These are phyloP conservation scores for Herpetomonas muscarum DNA, from an alignment of 208 protist genomes.

Conservation along the genomic window DNA sequence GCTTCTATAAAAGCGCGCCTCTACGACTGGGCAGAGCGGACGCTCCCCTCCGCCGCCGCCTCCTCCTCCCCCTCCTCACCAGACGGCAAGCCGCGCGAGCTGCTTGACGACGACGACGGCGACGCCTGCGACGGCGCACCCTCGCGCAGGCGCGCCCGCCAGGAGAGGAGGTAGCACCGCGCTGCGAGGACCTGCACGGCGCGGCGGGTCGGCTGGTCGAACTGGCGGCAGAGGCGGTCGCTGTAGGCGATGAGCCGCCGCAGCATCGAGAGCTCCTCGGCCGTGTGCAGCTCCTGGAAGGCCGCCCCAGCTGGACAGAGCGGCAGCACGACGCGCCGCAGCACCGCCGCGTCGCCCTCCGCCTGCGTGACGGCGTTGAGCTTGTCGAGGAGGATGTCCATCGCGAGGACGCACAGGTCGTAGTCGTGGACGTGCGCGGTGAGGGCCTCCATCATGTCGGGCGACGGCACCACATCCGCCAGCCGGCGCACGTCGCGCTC, in stretches of 20 bases:
- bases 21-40: too few species aligned
- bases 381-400: constrained; percentile 65
- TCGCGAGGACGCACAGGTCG: constrained; percentile 39
- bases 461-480: constrained; percentile 46
- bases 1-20: too few species aligned
- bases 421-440: constrained; percentile 33
- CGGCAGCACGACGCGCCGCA: constrained; percentile 19
- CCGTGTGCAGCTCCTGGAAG: constrained; percentile 46
- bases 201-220: constrained; percentile 32
- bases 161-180: constrained; percentile 72
- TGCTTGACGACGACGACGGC: too few species aligned
- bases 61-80: too few species aligned
- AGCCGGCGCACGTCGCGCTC: constrained; percentile 70
- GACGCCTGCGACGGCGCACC: too few species aligned
- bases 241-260: constrained; percentile 26
- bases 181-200: constrained; percentile 48
- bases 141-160: constrained; percentile 33
- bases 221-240: constrained; percentile 38
- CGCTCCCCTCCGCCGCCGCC: too few species aligned
- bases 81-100: too few species aligned
- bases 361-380: constrained; percentile 35
- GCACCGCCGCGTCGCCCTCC: constrained; percentile 5
- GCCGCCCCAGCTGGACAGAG: constrained; percentile 12
- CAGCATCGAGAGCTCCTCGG: constrained; percentile 37
- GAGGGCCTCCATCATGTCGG: constrained; percentile 51